Conservation (phyloP, 257 asterid species). For the Avicennia marina region DNA sequence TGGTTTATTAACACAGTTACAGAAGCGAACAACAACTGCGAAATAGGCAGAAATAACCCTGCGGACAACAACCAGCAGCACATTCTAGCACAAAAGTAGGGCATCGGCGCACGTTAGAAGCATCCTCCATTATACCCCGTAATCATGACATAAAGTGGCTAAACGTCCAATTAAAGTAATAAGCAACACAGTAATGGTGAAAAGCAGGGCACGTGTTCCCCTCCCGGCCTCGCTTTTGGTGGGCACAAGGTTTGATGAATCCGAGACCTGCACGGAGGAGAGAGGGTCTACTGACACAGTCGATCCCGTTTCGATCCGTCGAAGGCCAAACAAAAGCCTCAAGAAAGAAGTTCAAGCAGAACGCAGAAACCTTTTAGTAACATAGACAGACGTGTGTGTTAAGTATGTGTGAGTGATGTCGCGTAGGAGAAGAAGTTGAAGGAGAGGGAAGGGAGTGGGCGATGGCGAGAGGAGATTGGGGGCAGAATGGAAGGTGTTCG, state of each 20-base stretch:
- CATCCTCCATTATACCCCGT: background rate
- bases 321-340: background rate
- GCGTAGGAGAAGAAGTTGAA: conserved; percentile 47
- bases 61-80: background rate
- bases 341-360: no score
- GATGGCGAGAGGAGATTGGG: conserved; percentile 86
- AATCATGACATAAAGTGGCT: background rate
- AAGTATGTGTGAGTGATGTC: no score
- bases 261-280: background rate
- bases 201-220: no score
- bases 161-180: background rate
- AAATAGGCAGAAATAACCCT: background rate
- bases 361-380: background rate
- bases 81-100: conserved; percentile 7
- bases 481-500: conserved; percentile 57
- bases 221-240: no score
- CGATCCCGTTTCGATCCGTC: conserved; percentile 23
- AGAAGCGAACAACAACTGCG: no score
- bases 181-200: background rate
- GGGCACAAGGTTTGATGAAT: background rate
- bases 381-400: no score
- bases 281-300: conserved; percentile 13
- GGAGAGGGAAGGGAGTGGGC: conserved; percentile 16
- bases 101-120: conserved; percentile 10
- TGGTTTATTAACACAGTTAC: no score